These are phyloP conservation scores for Mucor racemosus DNA, from an alignment of 371 early-diverging fungal genomes.

Conservation along the genomic window DNA sequence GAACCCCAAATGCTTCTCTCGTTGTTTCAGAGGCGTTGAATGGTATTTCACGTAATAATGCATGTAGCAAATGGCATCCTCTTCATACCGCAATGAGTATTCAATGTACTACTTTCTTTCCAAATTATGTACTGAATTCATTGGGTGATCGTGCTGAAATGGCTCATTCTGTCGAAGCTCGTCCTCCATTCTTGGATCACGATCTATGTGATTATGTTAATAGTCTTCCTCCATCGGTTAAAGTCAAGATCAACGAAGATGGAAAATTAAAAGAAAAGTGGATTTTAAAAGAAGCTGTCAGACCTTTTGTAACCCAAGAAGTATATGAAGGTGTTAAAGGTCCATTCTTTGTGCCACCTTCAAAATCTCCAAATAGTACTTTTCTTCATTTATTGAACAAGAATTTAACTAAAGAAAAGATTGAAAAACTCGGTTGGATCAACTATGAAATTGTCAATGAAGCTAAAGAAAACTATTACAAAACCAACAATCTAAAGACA, in stretches of 20 bases:
- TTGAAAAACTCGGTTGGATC: constrained; percentile 25
- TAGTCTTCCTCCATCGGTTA: constrained; percentile 29
- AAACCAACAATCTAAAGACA: not conserved
- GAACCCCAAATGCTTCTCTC: constrained; percentile 12
- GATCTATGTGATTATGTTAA: constrained; percentile 30
- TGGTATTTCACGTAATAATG: constrained; percentile 27
- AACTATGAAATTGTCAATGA: not conserved
- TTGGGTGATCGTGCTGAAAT: constrained; percentile 32
- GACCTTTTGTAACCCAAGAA: constrained; percentile 29
- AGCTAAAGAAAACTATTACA: constrained; percentile 7
- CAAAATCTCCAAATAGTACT: constrained; percentile 6
- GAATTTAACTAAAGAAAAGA: constrained; percentile 15
- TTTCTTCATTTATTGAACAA: constrained; percentile 10
- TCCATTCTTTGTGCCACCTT: constrained; percentile 17
- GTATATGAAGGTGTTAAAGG: constrained; percentile 23
- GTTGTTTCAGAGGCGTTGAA: constrained; percentile 18
- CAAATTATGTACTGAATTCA: constrained; percentile 21
- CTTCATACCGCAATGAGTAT: constrained; percentile 28
- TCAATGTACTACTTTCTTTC: constrained; percentile 24
- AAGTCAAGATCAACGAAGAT: constrained; percentile 16
- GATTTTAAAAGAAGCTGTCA: constrained; percentile 28
- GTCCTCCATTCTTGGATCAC: constrained; percentile 32
- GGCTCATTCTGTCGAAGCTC: constrained; percentile 34
- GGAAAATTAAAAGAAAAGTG: constrained; percentile 28
- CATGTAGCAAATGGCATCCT: constrained; percentile 29